Percentiles rank a stretch among this genome's conserved stretches.
Evolutionary conservation across 257 asterid genomes (phyloP).

Genomic region (Petunia secreta): DNA sequence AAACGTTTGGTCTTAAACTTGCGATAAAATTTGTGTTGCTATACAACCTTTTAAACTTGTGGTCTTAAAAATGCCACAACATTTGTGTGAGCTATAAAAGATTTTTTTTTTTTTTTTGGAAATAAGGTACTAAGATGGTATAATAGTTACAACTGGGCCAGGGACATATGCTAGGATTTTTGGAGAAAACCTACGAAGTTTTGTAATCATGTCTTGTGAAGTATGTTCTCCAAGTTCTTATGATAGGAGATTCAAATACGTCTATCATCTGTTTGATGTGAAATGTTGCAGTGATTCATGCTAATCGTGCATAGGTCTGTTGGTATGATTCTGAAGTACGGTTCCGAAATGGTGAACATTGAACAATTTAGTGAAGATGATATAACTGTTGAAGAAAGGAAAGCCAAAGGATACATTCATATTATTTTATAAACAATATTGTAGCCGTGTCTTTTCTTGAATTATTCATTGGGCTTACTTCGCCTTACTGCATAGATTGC

Average conservation of each 20-base stretch:
- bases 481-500: neutral
- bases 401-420: neutral
- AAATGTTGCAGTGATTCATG: too few species aligned
- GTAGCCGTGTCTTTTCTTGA: slow-evolving; percentile 18
- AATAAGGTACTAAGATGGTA: too few species aligned
- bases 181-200: too few species aligned
- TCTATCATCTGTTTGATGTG: neutral
- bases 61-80: too few species aligned
- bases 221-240: slow-evolving; percentile 14
- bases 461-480: neutral
- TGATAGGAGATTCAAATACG: neutral
- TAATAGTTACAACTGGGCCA: too few species aligned
- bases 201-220: slow-evolving; percentile 16
- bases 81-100: too few species aligned
- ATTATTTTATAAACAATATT: slow-evolving; percentile 2
- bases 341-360: slow-evolving; percentile 6
- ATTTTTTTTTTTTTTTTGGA: too few species aligned
- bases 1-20: too few species aligned
- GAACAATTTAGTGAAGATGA: neutral
- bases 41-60: too few species aligned
- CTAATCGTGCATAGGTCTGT: neutral
- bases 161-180: too few species aligned
- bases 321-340: slow-evolving; percentile 11
- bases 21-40: too few species aligned
- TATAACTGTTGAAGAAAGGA: slow-evolving; percentile 16